These are phyloP conservation scores for Pseudevernia furfuracea DNA, from an alignment of 495 filamentous ascomycete species.

Conservation along the genomic window DNA sequence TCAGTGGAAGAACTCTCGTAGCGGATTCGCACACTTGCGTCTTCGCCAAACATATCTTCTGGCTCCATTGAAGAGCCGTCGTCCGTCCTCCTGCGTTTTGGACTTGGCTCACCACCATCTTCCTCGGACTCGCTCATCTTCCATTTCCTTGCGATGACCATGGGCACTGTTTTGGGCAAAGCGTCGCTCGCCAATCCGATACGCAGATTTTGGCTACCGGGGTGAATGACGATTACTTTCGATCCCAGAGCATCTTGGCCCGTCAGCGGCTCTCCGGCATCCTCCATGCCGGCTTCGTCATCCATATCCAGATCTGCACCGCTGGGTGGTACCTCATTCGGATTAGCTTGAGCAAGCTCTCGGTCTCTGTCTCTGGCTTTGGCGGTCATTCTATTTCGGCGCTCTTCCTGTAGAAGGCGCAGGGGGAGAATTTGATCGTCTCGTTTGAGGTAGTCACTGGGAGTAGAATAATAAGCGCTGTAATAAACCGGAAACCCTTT, in stretches of 20 bases:
- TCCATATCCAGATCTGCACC: slow-evolving; percentile 49
- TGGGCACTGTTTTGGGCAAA: slow-evolving; percentile 85
- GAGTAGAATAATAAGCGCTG: background rate
- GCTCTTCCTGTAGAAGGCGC: slow-evolving; percentile 77
- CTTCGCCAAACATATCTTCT: slow-evolving; percentile 77
- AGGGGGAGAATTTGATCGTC: slow-evolving; percentile 92
- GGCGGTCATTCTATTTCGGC: slow-evolving; percentile 66
- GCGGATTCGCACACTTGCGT: slow-evolving; percentile 45
- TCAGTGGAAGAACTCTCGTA: slow-evolving; percentile 20
- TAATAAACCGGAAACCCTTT: background rate
- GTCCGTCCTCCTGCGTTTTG: slow-evolving; percentile 75
- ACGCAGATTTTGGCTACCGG: slow-evolving; percentile 94
- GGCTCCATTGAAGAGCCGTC: slow-evolving; percentile 51
- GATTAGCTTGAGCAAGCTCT: slow-evolving; percentile 62
- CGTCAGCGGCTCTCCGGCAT: slow-evolving; percentile 52
- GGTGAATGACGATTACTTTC: slow-evolving; percentile 90
- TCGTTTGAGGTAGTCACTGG: slow-evolving; percentile 91
- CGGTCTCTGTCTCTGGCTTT: slow-evolving; percentile 80
- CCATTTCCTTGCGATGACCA: slow-evolving; percentile 77
- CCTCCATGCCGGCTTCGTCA: slow-evolving; percentile 58
- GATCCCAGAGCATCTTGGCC: slow-evolving; percentile 63
- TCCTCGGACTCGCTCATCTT: slow-evolving; percentile 74
- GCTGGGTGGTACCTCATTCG: slow-evolving; percentile 36
- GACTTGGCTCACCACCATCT: slow-evolving; percentile 64
- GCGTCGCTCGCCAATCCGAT: slow-evolving; percentile 93